A percentile compares a stretch with the other conserved stretches of the same genome.
phyloP scores from a whole-genome alignment of 2,329 filamentous ascomycete genomes.

The Phyllosticta paracitricarpa region DNA sequence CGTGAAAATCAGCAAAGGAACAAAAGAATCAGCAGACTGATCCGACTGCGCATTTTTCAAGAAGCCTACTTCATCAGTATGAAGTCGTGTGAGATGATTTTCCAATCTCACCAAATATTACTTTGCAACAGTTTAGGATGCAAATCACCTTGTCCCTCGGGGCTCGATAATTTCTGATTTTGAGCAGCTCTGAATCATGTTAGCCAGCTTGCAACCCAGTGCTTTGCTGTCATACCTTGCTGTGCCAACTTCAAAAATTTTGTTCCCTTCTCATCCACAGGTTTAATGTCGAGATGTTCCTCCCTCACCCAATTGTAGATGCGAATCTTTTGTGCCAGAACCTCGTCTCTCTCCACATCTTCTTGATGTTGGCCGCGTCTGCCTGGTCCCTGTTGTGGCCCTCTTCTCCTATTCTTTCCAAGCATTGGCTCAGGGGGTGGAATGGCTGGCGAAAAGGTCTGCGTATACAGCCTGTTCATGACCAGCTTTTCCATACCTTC shows the following conservation, averaged over 20 bases:
- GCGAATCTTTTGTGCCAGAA: constrained; percentile 91
- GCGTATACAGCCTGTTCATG: constrained; percentile 92
- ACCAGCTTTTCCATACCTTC: constrained; percentile 99
- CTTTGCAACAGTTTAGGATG: constrained; percentile 96
- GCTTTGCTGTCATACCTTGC: constrained; percentile 48
- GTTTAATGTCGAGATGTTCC: constrained; percentile 84
- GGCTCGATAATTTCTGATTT: constrained; percentile 95
- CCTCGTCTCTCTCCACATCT: constrained; percentile 90
- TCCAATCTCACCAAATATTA: constrained; percentile 70
- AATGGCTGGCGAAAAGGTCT: constrained; percentile 94
- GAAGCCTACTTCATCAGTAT: constrained; percentile 46
- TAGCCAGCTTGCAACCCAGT: constrained; percentile 15
- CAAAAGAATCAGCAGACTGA: constrained; percentile 91
- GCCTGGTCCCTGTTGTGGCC: constrained; percentile 58
- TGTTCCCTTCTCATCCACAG: constrained; percentile 73
- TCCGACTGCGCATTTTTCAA: constrained; percentile 87
- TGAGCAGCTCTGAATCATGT: constrained; percentile 62
- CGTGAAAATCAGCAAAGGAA: constrained; percentile 89
- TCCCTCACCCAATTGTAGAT: constrained; percentile 95
- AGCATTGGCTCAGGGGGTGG: constrained; percentile 61
- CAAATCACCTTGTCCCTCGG: constrained; percentile 98
- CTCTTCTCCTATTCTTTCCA: constrained; percentile 35
- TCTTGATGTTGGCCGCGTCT: constrained; percentile 92
- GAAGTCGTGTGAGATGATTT: neutral
- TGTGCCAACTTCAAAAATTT: constrained; percentile 84